Evolutionary conservation across 2,329 filamentous ascomycete species (phyloP).

Genomic region (Alternaria sp.): DNA sequence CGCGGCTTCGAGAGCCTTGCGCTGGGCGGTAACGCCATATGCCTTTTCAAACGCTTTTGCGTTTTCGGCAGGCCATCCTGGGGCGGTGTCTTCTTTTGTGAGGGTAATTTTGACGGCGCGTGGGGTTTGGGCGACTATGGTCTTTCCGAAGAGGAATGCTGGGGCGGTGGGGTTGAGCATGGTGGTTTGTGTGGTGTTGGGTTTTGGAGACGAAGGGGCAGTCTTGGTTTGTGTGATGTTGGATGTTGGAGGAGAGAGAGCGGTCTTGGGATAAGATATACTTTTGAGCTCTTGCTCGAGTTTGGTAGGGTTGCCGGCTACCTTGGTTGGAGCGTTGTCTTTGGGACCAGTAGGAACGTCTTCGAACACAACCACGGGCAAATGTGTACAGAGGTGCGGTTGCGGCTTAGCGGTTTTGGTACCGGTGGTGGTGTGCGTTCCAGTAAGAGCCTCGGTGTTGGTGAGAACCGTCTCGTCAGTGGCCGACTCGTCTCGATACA

Average conservation of each 20-base stretch:
- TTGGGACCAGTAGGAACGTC: background rate
- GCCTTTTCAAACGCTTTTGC: background rate
- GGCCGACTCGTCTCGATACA: background rate
- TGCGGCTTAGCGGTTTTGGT: background rate
- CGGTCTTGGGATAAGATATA: background rate
- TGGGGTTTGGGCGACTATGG: background rate
- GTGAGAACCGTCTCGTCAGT: fast-evolving
- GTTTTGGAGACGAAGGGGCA: background rate
- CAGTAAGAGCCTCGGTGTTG: background rate
- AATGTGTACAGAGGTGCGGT: background rate
- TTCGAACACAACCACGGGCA: background rate
- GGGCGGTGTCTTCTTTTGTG: background rate
- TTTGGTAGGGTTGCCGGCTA: background rate
- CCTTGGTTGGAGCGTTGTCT: background rate
- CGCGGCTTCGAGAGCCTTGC: conserved; percentile 6
- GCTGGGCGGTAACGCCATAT: background rate
- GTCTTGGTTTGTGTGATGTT: background rate
- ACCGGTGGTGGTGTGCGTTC: no score
- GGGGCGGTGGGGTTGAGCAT: background rate
- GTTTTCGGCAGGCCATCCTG: background rate
- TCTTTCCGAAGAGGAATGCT: background rate
- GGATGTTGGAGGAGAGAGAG: background rate
- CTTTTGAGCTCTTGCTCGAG: background rate
- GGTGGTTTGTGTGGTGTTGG: background rate
- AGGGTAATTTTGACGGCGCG: background rate